Conservation (phyloP, 208 protist genomes). For the Acanthamoeba sp. region DNA sequence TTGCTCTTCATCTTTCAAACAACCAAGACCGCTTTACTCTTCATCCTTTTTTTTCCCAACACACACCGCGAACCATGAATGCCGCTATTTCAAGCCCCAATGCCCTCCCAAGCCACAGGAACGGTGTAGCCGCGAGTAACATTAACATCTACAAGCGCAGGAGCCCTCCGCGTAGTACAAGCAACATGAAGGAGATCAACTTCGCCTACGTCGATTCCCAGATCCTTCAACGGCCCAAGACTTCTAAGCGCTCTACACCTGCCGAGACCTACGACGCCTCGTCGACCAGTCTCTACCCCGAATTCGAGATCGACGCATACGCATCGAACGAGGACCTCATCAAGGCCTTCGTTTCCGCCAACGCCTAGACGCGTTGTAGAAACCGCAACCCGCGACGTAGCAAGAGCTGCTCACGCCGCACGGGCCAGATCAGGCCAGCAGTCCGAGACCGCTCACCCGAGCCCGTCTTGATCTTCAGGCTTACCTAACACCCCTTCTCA, state of each 20-base stretch:
- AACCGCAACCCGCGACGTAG: neutral
- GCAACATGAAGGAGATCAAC: neutral
- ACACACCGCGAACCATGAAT: too few species aligned
- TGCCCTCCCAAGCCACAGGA: too few species aligned
- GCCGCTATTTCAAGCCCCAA: too few species aligned
- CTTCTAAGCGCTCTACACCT: neutral
- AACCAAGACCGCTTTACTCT: too few species aligned
- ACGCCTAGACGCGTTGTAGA: neutral
- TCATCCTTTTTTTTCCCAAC: too few species aligned
- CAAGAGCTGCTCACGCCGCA: slow-evolving; percentile 44
- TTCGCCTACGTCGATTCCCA: slow-evolving; percentile 24
- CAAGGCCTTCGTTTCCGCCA: neutral
- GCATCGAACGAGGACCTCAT: slow-evolving; percentile 12
- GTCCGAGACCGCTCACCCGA: too few species aligned
- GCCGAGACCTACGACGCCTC: neutral
- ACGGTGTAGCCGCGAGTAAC: too few species aligned
- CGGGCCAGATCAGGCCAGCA: too few species aligned
- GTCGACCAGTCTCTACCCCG: neutral
- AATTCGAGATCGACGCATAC: slow-evolving; percentile 10
- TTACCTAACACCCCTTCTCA: too few species aligned
- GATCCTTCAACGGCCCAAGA: neutral
- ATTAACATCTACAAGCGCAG: slow-evolving; percentile 34
- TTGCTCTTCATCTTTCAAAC: too few species aligned
- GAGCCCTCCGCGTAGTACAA: slow-evolving; percentile 2
- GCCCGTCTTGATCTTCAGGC: too few species aligned